phyloP scores from a whole-genome alignment of 2,329 filamentous ascomycete species.

The Thielaviopsis cerberus region DNA sequence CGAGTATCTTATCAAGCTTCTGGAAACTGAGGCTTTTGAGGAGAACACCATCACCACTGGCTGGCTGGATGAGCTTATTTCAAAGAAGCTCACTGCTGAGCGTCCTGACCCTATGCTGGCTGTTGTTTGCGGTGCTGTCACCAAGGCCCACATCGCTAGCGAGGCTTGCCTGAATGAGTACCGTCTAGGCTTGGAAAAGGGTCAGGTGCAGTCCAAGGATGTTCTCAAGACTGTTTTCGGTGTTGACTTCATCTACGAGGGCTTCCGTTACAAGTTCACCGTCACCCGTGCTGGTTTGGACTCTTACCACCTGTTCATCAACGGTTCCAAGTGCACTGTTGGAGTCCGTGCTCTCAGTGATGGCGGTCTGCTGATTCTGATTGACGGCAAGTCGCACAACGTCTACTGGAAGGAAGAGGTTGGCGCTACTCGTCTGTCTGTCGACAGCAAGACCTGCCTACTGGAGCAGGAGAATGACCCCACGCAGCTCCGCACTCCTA shows the following conservation, averaged over 20 bases:
- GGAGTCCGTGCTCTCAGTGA: constrained; percentile 85
- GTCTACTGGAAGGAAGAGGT: constrained; percentile 99
- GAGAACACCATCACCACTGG: constrained; percentile 98
- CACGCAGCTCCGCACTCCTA: constrained; percentile 85
- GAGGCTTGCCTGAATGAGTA: constrained; percentile 79
- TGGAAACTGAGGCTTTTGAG: constrained; percentile 95
- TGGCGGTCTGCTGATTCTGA: constrained; percentile 76
- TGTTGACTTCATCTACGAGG: constrained; percentile 97
- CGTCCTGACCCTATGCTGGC: constrained; percentile 83
- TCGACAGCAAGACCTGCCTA: constrained; percentile 94
- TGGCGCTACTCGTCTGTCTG: constrained; percentile 81
- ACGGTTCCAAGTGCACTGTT: constrained; percentile 87
- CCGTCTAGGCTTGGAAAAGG: constrained; percentile 76
- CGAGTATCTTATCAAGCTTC: constrained; percentile 94
- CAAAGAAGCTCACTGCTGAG: constrained; percentile 91
- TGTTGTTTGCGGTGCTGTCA: constrained; percentile 87
- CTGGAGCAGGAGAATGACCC: constrained; percentile 98
- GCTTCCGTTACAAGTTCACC: constrained; percentile 91
- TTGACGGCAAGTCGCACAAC: constrained; percentile 87
- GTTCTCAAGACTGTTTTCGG: constrained; percentile 95
- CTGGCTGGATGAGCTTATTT: constrained; percentile 96
- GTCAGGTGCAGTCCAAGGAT: constrained; percentile 91
- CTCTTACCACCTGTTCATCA: constrained; percentile 97
- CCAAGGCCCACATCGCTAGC: constrained; percentile 86
- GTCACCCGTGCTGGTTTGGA: constrained; percentile 80